phyloP scores from a whole-genome alignment of 768 basidiomycete genomes.

The Boletales sp. region DNA sequence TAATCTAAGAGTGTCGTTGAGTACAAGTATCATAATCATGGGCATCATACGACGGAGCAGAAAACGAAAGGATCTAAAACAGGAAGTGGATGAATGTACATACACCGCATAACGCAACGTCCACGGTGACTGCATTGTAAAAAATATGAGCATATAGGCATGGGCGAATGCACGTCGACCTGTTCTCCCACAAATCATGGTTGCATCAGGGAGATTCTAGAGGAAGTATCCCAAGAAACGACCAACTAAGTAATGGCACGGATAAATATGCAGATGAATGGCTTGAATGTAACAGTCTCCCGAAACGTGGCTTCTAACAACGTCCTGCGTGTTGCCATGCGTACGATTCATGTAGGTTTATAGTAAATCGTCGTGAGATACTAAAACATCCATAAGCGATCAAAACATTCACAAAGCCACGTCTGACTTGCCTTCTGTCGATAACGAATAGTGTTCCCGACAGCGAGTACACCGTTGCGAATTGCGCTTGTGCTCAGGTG shows the following conservation, averaged over 20 bases:
- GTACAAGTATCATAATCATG: slow-evolving; percentile 15
- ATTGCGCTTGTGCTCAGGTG: slow-evolving; percentile 96
- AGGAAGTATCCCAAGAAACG: slow-evolving; percentile 26
- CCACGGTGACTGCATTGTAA: slow-evolving; percentile 3
- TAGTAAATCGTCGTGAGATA: slow-evolving; percentile 86
- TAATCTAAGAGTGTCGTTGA: slow-evolving; percentile 17
- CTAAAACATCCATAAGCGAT: slow-evolving; percentile 36
- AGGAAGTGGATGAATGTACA: slow-evolving; percentile 1
- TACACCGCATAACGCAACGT: slow-evolving; percentile 3
- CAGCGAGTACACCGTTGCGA: slow-evolving; percentile 87
- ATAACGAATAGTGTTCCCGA: slow-evolving; percentile 89
- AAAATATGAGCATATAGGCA: slow-evolving; percentile 15
- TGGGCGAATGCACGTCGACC: slow-evolving; percentile 6
- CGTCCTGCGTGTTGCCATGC: slow-evolving; percentile 22
- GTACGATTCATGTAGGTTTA: slow-evolving; percentile 52
- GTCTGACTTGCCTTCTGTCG: slow-evolving; percentile 67
- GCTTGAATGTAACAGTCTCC: slow-evolving; percentile 8
- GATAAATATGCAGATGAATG: slow-evolving; percentile 25
- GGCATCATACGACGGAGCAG: slow-evolving; percentile 12
- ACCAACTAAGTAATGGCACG: slow-evolving; percentile 19
- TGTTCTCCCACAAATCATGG: slow-evolving; percentile 19
- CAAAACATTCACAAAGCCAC: slow-evolving; percentile 1
- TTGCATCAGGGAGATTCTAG: slow-evolving; percentile 24
- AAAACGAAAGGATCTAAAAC: slow-evolving; percentile 8
- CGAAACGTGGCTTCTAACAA: slow-evolving; percentile 19